Base-by-base conservation (phyloP, 2,329 filamentous ascomycete species). In the Talaromyces albobiverticillius region DNA sequence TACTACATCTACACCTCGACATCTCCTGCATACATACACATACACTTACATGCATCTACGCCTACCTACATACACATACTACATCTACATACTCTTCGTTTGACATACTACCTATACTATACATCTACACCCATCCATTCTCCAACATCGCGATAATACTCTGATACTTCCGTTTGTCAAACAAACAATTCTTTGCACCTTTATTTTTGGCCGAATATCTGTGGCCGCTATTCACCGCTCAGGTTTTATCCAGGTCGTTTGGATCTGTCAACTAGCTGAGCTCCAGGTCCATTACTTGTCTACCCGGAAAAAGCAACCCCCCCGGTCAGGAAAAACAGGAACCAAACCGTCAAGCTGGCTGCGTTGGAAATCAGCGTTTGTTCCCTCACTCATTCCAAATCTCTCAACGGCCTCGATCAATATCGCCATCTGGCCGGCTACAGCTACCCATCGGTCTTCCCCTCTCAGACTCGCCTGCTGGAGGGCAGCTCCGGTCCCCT, bases 341-440 rank as follows among this genome's bases (percentile, higher is more conserved):
- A 29, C 13, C 38, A 31, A 22, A 43, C n/a, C 45, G 55, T 64
- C 70, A 72, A 57, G 67, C 68, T 74, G 71, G 72, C 71, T 68
- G 69, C 69, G 58, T 63, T 74, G 55, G 70, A 67, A 57, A 66
- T 70, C 60, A 68, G 62, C 61, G 66, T 68, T 59, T 67, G 67
- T 57, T 64, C 63, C 57, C 57, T 67, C 52, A 61, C 69, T 54
- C 71, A 71, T 56, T 57, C 69, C 42, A 60, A 62, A 50, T 59
- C 68, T 54, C 61, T 68, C 49, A 60, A 65, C 59, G 61, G 66
- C 41, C 63, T 68, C 41, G 64, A 63, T 56, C 64, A 64, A 62
- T 57, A 57, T 34, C 65, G 68, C 55, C 63, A 64, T 54, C 51
- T 67, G 57, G 62, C 61, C 55, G 61, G 59, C 53, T 65, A 62